These are phyloP conservation scores for Dunaliella salina DNA, from an alignment of 163 green algal species.

Conservation along the genomic window DNA sequence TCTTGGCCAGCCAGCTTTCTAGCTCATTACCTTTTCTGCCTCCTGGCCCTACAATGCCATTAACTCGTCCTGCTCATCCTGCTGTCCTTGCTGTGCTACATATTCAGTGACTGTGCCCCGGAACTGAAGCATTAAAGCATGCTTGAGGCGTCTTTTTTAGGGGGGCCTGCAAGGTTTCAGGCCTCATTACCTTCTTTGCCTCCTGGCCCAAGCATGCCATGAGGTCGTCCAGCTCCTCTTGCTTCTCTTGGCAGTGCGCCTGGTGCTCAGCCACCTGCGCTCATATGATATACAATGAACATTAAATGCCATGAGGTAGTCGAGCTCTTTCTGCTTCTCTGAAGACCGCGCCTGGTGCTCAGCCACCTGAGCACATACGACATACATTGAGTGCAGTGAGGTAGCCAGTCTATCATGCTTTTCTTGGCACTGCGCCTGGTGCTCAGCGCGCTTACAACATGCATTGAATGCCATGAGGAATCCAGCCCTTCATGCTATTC, in stretches of 20 bases:
- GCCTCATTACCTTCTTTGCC: constrained; percentile 23
- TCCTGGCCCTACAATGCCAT: no score
- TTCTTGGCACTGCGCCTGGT: background rate
- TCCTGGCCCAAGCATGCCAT: constrained; percentile 41
- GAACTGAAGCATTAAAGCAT: no score
- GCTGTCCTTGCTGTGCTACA: no score
- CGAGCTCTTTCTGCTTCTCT: background rate
- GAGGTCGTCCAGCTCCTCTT: constrained; percentile 30
- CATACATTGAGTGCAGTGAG: background rate
- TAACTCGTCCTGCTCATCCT: no score
- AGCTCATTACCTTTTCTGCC: no score
- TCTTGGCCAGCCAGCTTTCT: no score
- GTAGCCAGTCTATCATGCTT: background rate
- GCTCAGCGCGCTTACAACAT: background rate
- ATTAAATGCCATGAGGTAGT: constrained; percentile 6
- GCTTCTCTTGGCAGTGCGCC: constrained; percentile 2
- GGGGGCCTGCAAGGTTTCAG: no score
- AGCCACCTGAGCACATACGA: background rate
- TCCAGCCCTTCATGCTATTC: background rate
- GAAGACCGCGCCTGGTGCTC: background rate
- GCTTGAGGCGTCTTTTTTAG: no score
- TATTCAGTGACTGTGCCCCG: no score
- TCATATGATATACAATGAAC: background rate
- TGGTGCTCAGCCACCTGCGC: constrained; percentile 17
- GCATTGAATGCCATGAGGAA: constrained; percentile 2